Percentiles rank a stretch among this genome's conserved stretches.
Conservation (phyloP, 495 filamentous ascomycete genomes). For the Bathelium albidoporum region DNA sequence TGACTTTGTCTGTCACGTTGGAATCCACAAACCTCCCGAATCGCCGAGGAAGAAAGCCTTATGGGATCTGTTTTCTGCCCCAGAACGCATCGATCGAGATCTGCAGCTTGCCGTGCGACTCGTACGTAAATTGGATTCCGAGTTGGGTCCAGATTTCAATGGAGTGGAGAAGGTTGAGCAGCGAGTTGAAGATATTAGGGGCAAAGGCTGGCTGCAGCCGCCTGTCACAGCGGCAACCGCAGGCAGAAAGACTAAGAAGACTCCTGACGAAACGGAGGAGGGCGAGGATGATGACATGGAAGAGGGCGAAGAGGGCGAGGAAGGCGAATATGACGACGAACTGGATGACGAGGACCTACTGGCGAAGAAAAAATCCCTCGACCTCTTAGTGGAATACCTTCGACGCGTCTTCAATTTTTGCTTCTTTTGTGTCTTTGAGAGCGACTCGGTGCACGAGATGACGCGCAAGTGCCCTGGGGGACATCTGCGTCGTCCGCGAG, state of each 20-base stretch:
- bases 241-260: constrained; percentile 50
- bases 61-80: constrained; percentile 90
- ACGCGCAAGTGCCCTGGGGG: constrained; percentile 93
- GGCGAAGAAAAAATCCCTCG: constrained; percentile 89
- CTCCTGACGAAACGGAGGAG: constrained; percentile 53
- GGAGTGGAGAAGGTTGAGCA: constrained; percentile 73
- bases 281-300: constrained; percentile 59
- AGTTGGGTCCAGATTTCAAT: constrained; percentile 56
- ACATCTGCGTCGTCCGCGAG: constrained; percentile 81
- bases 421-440: constrained; percentile 98
- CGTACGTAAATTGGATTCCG: constrained; percentile 66
- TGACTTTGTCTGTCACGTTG: constrained; percentile 95
- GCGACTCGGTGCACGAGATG: constrained; percentile 91
- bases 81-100: constrained; percentile 78
- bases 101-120: constrained; percentile 67
- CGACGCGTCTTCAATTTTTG: constrained; percentile 96
- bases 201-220: constrained; percentile 62
- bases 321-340: constrained; percentile 75
- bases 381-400: constrained; percentile 91
- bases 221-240: constrained; percentile 46
- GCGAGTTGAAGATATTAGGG: constrained; percentile 67
- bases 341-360: constrained; percentile 81
- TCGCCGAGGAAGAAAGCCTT: constrained; percentile 90
- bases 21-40: constrained; percentile 79
- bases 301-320: constrained; percentile 57